Percentiles rank a stretch among this genome's conserved stretches.
These are phyloP conservation scores for Lactarius evosmus DNA, from an alignment of 768 basidiomycete genomes.

Conservation along the genomic window DNA sequence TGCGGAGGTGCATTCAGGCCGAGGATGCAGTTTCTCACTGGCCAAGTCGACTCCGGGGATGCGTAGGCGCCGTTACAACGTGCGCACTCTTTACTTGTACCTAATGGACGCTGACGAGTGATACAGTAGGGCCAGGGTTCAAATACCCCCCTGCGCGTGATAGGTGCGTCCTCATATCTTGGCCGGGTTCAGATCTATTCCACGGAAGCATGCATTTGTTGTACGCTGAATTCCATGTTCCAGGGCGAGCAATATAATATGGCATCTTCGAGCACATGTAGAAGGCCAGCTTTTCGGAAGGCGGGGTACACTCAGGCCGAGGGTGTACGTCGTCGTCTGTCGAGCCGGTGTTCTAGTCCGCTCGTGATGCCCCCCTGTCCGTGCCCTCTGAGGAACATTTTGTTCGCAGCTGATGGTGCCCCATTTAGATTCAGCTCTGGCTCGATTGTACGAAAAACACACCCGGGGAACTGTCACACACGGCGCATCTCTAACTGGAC, in stretches of 20 bases:
- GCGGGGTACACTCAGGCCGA: slow-evolving; percentile 13
- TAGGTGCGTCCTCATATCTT: neutral
- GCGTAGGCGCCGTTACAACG: neutral
- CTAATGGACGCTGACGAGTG: neutral
- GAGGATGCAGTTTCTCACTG: slow-evolving; percentile 1
- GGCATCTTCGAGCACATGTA: neutral
- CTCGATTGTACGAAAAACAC: neutral
- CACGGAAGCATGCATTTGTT: neutral
- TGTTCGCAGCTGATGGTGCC: neutral
- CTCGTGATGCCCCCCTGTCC: neutral
- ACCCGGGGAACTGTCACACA: neutral
- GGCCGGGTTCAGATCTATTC: neutral
- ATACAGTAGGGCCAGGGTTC: neutral
- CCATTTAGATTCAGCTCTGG: neutral
- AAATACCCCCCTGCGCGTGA: neutral
- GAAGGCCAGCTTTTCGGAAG: neutral
- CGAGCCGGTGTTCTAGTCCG: neutral
- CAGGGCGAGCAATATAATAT: neutral
- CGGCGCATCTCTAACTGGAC: neutral
- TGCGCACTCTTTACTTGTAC: neutral
- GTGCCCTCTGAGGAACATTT: neutral
- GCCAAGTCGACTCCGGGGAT: neutral
- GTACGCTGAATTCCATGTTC: neutral
- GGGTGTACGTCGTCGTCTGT: slow-evolving; percentile 6
- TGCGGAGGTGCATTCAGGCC: slow-evolving; percentile 4